phyloP scores from a whole-genome alignment of 495 filamentous ascomycete genomes.

The Daldinia grandis region DNA sequence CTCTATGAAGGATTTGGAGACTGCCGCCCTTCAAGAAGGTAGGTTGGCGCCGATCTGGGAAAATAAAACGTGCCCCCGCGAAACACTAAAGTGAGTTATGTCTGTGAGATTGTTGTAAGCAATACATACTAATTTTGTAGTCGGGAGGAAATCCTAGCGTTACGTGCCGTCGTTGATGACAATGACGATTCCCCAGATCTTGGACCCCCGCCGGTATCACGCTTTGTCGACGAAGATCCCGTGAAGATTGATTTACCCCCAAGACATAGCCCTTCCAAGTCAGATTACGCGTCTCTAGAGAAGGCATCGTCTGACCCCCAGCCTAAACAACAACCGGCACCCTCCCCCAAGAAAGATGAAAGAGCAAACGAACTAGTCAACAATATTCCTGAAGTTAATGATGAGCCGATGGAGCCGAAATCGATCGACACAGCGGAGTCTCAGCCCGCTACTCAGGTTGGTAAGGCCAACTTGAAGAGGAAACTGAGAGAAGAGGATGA shows the following conservation, averaged over 20 bases:
- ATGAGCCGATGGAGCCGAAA: conserved; percentile 41
- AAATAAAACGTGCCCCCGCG: conserved; percentile 77
- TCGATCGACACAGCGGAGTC: conserved; percentile 24
- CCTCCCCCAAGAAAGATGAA: conserved; percentile 26
- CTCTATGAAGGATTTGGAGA: conserved; percentile 58
- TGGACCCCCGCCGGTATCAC: conserved; percentile 70
- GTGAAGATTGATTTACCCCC: conserved; percentile 61
- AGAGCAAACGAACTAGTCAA: conserved; percentile 18
- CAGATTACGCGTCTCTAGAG: conserved; percentile 32
- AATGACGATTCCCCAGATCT: conserved; percentile 69
- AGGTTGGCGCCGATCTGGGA: conserved; percentile 84
- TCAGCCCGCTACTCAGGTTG: conserved; percentile 17
- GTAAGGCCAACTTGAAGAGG: conserved; percentile 44
- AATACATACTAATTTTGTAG: conserved; percentile 45
- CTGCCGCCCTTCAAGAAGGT: conserved; percentile 65
- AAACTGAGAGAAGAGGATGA: conserved; percentile 47
- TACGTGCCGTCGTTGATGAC: conserved; percentile 60
- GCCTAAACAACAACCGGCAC: conserved; percentile 28
- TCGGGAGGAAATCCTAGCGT: conserved; percentile 55
- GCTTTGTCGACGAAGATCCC: conserved; percentile 68
- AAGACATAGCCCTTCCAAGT: conserved; percentile 23
- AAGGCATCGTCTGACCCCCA: conserved; percentile 25
- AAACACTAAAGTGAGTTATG: conserved; percentile 73
- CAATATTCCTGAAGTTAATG: conserved; percentile 4
- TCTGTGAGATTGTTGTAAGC: background rate